Base-by-base conservation (phyloP, 257 asterid species). In the Anisodus tanguticus region DNA sequence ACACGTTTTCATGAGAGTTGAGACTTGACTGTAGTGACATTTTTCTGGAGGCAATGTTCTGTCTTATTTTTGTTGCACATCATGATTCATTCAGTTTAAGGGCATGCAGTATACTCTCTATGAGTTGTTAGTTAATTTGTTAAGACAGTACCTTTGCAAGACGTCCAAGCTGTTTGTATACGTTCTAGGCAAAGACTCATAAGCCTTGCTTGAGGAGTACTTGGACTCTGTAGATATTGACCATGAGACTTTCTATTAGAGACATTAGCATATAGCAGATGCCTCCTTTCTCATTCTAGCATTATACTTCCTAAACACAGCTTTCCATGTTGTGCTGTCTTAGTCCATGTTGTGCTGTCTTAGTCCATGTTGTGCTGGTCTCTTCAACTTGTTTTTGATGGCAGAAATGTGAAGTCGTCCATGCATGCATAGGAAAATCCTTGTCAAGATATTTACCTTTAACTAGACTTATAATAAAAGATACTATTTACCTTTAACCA, bases 181-280 rank as follows among this genome's bases (percentile, higher is more conserved):
- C 35, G 9, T 70, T 43, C 55, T 69, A 43, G 51, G 6, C 39
- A 62, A 64, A 26, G 45, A 31, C 45, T 66, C 45, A 8, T 76
- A 8, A 76, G n/a, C 41, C 26, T 13, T 53, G 43, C 62, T 76
- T 53, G 64, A 26, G 62, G 59, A 76, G 45, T 26, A 45, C 63
- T 58, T 58, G 22, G 64, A 58, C 31, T 76, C 81, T 53, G 26
- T 76, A 76, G 81, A 76, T 26, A 76, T 51, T 74, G 22, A 76
- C 63, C 47, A 2, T 53, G 26, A 31, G 62, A 51, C 45, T 76
- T 51, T 51, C 15, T 76, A 26, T 51, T 76, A 16, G 2, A 22
- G 47, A 31, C 81, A 51, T 13, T 11, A 35, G 45, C 62, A 76
- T 76, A 49, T 37, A 11, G 5, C 11, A 76, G 39, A 76, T 47